Percentiles rank a stretch among this genome's conserved stretches.
Conservation (phyloP, 2,329 filamentous ascomycete species). For the Ilyonectria mors-panacis region DNA sequence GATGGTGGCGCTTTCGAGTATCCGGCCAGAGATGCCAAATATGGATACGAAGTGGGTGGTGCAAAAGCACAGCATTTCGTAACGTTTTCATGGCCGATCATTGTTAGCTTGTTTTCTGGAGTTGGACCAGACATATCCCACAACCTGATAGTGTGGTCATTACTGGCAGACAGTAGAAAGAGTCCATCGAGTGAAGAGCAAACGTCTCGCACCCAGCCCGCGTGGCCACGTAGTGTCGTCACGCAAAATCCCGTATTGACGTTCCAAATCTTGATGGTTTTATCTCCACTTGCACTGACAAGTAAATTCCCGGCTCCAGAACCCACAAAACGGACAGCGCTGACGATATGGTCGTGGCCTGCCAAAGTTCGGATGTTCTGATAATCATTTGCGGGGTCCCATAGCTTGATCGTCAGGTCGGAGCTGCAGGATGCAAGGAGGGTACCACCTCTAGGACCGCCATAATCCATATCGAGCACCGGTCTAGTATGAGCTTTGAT, state of each 20-base stretch:
- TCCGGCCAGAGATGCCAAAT: slow-evolving; percentile 84
- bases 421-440: slow-evolving; percentile 79
- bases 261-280: slow-evolving; percentile 91
- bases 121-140: slow-evolving; percentile 82
- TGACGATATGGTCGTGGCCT: slow-evolving; percentile 93
- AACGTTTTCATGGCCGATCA: slow-evolving; percentile 89
- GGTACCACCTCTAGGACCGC: slow-evolving; percentile 78
- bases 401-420: slow-evolving; percentile 93
- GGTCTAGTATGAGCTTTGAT: slow-evolving; percentile 93
- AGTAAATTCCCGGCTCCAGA: slow-evolving; percentile 88
- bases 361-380: slow-evolving; percentile 94
- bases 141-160: slow-evolving; percentile 84
- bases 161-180: slow-evolving; percentile 85
- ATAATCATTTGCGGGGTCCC: slow-evolving; percentile 93
- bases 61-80: slow-evolving; percentile 91
- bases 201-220: slow-evolving; percentile 93
- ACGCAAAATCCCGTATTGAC: slow-evolving; percentile 93
- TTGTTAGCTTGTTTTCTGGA: slow-evolving; percentile 82
- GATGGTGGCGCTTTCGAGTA: slow-evolving; percentile 84
- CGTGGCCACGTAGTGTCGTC: slow-evolving; percentile 88
- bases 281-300: slow-evolving; percentile 88
- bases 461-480: slow-evolving; percentile 90
- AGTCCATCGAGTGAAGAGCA: slow-evolving; percentile 85
- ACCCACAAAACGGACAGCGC: slow-evolving; percentile 88
- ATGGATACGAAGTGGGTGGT: slow-evolving; percentile 80